Evolutionary conservation across 495 filamentous ascomycete genomes (phyloP), one percentile per base, ranked within the genome.

Genomic region (Neurospora discreta): DNA sequence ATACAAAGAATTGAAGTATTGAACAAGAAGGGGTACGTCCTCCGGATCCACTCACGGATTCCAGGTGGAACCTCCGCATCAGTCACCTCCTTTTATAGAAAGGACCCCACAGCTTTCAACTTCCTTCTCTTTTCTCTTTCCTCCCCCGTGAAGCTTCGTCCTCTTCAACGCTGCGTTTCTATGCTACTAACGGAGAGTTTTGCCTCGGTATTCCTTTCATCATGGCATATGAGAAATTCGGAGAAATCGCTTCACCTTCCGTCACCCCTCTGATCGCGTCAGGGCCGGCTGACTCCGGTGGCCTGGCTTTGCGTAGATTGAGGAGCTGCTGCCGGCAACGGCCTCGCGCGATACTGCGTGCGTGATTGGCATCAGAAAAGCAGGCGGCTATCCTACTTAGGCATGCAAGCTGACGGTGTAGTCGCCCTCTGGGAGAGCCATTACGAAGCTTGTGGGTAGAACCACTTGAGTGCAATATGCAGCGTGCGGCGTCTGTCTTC

Each of bases 361-460:
- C 74, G 72, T 72, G 70, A 75, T 74, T 75, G 74, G 74, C 74
- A 75, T 75, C 74, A 75, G 72, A 75, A 75, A 75, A 74, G 74
- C 74, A 75, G 72, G 72, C 70, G n/a, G 5, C 68, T 20, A 26
- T 58, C 46, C 20, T 58, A n/a, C n/a, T n/a, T n/a, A 30, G 0
- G 46, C 20, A 23, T 20, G 2, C 20, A 3, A 58, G 46, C 46
- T 58, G 46, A 36, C 33, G 33, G 39, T 39, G 39, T 39, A 58
- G 46, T 58, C 46, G 46, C 1, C 72, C 72, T 75, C 46, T 75
- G 74, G 74, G 74, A 75, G 74, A 69, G 74, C 70, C 72, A 72
- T 75, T 72, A 72, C 74, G 74, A 75, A 75, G 74, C 74, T 75
- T 74, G 74, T 75, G 74, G 68, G 65, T 26, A 74, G 52, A 42